Percentiles rank a stretch among this genome's conserved stretches.
phyloP scores from a whole-genome alignment of 1,284 basidiomycete species.

The Heterobasidion occidentale region DNA sequence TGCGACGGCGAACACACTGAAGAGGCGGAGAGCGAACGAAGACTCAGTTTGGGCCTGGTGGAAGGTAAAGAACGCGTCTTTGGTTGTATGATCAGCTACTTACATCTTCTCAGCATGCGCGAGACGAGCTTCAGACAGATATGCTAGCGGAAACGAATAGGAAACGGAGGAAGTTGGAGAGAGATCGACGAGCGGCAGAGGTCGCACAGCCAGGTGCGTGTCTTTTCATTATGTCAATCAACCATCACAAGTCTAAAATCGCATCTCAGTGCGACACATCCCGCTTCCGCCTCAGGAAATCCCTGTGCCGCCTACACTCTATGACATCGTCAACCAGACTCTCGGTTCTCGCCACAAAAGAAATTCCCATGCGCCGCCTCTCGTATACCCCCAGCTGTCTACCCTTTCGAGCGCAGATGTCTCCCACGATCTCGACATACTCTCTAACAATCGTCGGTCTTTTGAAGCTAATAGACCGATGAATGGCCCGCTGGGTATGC shows the following conservation, averaged over 20 bases:
- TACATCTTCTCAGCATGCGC: constrained; percentile 37
- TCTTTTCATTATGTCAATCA: background rate
- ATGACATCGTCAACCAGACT: constrained; percentile 23
- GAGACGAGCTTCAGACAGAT: constrained; percentile 70
- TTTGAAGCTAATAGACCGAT: background rate
- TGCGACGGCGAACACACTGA: constrained; percentile 49
- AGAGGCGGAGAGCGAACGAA: constrained; percentile 54
- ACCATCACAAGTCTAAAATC: too few relatives aligned
- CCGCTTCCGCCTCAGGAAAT: constrained; percentile 23
- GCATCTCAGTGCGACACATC: constrained; percentile 22
- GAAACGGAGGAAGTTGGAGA: constrained; percentile 72
- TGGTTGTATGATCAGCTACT: background rate
- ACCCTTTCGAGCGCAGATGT: constrained; percentile 45
- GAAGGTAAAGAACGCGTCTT: constrained; percentile 39
- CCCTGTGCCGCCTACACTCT: constrained; percentile 23
- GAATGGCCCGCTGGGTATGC: constrained; percentile 6
- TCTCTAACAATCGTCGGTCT: constrained; percentile 27
- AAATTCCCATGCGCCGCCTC: constrained; percentile 8
- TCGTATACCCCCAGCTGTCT: constrained; percentile 48
- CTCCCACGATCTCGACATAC: constrained; percentile 44
- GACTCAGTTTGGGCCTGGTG: constrained; percentile 69
- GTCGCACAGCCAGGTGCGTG: constrained; percentile 59
- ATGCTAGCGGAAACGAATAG: constrained; percentile 81
- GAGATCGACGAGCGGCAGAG: constrained; percentile 70
- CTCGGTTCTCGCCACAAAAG: constrained; percentile 12